These are phyloP conservation scores for Xylaria curta DNA, from an alignment of 495 filamentous ascomycete genomes.

Conservation along the genomic window DNA sequence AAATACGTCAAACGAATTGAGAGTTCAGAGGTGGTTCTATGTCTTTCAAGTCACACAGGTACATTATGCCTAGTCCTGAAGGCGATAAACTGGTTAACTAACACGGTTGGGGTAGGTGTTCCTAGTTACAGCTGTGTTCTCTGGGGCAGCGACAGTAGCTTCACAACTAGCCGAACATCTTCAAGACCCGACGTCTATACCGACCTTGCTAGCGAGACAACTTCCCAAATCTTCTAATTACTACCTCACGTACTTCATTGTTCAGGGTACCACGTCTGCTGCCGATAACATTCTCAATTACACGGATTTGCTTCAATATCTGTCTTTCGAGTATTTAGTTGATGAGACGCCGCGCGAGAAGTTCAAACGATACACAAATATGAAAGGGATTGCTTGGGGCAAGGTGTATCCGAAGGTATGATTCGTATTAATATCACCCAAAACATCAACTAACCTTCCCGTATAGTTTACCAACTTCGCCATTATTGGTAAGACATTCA, in stretches of 20 bases:
- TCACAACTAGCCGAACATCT: conserved; percentile 63
- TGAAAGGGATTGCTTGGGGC: conserved; percentile 57
- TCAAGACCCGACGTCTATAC: conserved; percentile 62
- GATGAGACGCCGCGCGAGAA: conserved; percentile 72
- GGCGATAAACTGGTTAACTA: not conserved
- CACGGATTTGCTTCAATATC: conserved; percentile 54
- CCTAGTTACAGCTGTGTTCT: conserved; percentile 79
- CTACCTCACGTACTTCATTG: conserved; percentile 86
- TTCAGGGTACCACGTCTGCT: conserved; percentile 80
- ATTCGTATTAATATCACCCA: not conserved
- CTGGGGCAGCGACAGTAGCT: conserved; percentile 65
- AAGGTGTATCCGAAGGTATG: conserved; percentile 64
- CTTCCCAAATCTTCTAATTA: conserved; percentile 86
- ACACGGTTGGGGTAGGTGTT: conserved; percentile 60
- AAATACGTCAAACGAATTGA: conserved; percentile 74
- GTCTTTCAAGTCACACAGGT: conserved; percentile 84
- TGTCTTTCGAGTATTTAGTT: conserved; percentile 71
- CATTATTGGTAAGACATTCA: conserved; percentile 63
- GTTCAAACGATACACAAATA: conserved; percentile 72
- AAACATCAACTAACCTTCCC: conserved; percentile 20
- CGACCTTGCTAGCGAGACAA: conserved; percentile 70
- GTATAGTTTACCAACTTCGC: conserved; percentile 71
- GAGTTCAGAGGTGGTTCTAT: conserved; percentile 83
- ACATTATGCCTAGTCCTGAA: not conserved
- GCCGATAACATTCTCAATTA: conserved; percentile 63